Percentiles rank a stretch among this genome's conserved stretches.
phyloP scores from a whole-genome alignment of 306 rosid species.

The Trichosanthes cucumerina region DNA sequence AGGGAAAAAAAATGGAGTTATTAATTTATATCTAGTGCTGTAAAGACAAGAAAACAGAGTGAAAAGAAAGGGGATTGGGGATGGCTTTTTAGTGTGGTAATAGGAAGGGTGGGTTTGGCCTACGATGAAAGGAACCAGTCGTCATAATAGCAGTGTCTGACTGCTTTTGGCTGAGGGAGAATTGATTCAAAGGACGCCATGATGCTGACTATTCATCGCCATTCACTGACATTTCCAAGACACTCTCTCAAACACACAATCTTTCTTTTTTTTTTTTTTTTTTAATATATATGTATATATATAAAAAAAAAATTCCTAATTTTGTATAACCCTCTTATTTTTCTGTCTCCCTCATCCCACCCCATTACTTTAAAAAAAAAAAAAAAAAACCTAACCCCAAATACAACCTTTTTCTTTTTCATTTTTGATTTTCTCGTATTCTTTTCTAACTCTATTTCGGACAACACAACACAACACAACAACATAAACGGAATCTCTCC shows the following conservation, averaged over 20 bases:
- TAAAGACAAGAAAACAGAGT: background rate
- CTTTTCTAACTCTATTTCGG: background rate
- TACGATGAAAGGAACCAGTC: conserved; percentile 74
- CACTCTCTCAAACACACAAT: background rate
- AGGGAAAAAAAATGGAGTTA: no score
- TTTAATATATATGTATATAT: no score
- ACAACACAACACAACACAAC: background rate
- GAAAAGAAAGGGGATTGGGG: background rate
- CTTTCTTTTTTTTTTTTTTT: background rate
- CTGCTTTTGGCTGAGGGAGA: conserved; percentile 65
- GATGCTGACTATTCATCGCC: conserved; percentile 82
- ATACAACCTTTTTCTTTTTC: background rate
- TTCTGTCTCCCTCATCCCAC: background rate
- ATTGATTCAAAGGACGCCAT: conserved; percentile 94
- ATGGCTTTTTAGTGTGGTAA: conserved; percentile 10
- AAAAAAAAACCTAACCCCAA: no score
- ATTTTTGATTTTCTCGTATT: background rate
- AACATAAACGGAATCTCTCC: background rate
- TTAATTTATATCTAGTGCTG: background rate
- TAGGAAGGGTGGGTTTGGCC: conserved; percentile 23
- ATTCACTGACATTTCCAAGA: conserved; percentile 14
- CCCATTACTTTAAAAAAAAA: background rate
- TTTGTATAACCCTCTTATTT: background rate
- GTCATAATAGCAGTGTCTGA: conserved; percentile 79
- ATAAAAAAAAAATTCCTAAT: background rate